Evolutionary conservation across 2,329 filamentous ascomycete genomes (phyloP), one percentile per base, ranked within the genome.

Genomic region (Alternaria incomplexa): DNA sequence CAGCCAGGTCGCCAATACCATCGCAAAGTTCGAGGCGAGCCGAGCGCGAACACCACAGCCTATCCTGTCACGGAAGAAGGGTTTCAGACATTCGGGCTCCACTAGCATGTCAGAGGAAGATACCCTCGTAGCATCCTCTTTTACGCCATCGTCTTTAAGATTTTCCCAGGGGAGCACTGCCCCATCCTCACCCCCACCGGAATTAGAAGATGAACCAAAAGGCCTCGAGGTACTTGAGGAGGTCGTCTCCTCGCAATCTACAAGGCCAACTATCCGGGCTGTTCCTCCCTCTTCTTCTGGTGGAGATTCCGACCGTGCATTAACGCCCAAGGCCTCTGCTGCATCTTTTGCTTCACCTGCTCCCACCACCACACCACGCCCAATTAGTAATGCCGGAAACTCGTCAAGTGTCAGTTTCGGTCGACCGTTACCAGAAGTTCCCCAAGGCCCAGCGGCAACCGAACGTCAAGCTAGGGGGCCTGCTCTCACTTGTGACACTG

Each of bases 131-230:
- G 73, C 72, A 47, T 77, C 79, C 40, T 75, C 74, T 4, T 76
- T 79, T 58, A 75, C 79, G 40, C 74, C 79, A 53, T 76, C 73
- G 50, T 80, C 78, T 64, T 72, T 73, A 64, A 71, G 79, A 56
- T 80, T 78, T 67, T 81, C 79, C 17, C 77, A 79, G 62, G 75
- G 70, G 61, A 80, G 73, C 68, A 81, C 79, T 63, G 72, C 79
- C 71, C 77, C 77, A 64, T 76, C 76, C 17, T 80, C 79, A 23
- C 77, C 77, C 20, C 65, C 73, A 44, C 72, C 75, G 26, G 71
- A 77, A 48, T 69, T 73, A 44, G 67, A 70, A 54, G 66, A 72
- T 52, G 73, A 71, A 51, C 73, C 76, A 56, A 75, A 73, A 51
- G 73, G 68, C 22, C 68, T 79, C 45, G 74, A 75, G 54, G 67